Evolutionary conservation across 1,284 basidiomycete genomes (phyloP), one percentile per base, ranked within the genome.

Genomic region (Cryptococcus floricola): DNA sequence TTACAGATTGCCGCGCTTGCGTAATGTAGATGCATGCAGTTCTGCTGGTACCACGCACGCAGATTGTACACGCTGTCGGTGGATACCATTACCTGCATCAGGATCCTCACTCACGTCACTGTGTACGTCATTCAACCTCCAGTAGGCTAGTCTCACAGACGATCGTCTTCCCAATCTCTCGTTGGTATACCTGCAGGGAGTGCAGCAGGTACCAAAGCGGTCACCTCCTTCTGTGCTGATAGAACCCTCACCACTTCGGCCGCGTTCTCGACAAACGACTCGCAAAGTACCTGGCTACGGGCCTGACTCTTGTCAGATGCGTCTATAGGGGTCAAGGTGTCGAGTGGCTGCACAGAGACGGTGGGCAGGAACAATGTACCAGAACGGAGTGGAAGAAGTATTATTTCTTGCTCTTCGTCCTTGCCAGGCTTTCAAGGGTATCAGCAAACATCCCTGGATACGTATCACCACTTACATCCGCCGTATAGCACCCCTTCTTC

Each of bases 201-300:
- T 4, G 48, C 43, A 4, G 59, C 41, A 31, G 72, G 71, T 4
- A 77, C 64, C 27, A 77, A 47, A 1, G 67, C 65, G 14, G 70
- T 70, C 56, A 68, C 60, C 19, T 65, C 59, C 8, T 61, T 66
- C 27, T 63, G 65, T 10, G 71, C 62, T 4, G 76, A 74, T 39
- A 75, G 60, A n/a, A 77, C 68, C 14, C 63, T 57, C 31, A 77
- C 53, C 19, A 59, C 53, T 45, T 75, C 61, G 5, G 67, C 74
- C 0, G 76, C 70, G 55, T 76, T 75, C 51, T 71, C 68, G 12
- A 75, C 62, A 57, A 70, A 73, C n/a, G 74, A 71, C 64, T 77
- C 76, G 52, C 69, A 71, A 14, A 70, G 42, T 18, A 71, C 18
- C 27, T 54, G 39, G 19, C 10, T 34, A 25, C 56, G 38, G 25